Conservation (phyloP, 306 rosid genomes). For the Acacia crassicarpa region DNA sequence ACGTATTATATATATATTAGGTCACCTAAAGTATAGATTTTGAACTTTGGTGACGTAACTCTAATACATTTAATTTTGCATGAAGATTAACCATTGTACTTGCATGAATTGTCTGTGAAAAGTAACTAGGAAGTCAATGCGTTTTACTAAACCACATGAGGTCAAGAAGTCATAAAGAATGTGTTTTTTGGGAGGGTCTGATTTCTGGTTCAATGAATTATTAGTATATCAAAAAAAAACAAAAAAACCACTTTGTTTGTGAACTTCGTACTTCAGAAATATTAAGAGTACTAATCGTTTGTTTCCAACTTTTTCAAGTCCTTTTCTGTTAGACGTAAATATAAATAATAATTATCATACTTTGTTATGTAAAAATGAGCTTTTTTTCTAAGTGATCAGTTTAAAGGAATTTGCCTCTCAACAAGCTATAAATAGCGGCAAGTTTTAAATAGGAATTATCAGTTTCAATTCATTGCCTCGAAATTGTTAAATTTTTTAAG, state of each 20-base stretch:
- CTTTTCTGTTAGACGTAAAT: neutral
- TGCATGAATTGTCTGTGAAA: neutral
- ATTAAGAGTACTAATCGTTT: neutral
- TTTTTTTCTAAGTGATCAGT: neutral
- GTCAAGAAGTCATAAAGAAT: neutral
- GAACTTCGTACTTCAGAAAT: neutral
- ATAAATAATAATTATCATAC: neutral
- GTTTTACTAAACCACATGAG: neutral
- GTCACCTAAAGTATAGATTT: neutral
- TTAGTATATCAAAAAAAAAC: neutral
- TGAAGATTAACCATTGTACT: neutral
- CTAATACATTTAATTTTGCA: neutral
- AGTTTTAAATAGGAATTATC: neutral
- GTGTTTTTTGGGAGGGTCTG: neutral
- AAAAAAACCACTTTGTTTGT: neutral
- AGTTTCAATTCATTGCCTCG: neutral
- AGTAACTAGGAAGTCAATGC: neutral
- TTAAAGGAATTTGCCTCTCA: neutral
- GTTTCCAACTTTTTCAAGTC: neutral
- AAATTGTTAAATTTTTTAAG: neutral
- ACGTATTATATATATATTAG: neutral
- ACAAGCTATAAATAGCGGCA: neutral
- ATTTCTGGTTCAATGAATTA: neutral
- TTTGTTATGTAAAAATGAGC: neutral
- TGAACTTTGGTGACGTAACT: neutral